phyloP scores from a whole-genome alignment of 352 stramenopile genomes.

The Pythium coloratum region DNA sequence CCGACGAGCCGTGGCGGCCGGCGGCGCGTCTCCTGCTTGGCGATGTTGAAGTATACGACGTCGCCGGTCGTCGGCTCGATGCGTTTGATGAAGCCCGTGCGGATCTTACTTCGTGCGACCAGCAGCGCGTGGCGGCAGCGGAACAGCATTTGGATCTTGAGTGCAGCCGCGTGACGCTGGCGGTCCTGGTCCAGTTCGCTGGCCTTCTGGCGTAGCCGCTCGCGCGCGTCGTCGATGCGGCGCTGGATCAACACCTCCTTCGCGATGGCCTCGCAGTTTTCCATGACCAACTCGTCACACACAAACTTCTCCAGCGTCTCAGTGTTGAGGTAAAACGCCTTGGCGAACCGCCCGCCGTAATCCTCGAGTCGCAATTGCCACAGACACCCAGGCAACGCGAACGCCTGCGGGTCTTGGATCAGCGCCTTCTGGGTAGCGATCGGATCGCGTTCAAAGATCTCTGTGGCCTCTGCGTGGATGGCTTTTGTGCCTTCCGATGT shows the following conservation, averaged over 20 bases:
- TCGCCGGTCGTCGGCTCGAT: slow-evolving; percentile 53
- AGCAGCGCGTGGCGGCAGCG: slow-evolving; percentile 48
- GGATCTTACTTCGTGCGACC: slow-evolving; percentile 48
- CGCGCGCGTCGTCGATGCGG: slow-evolving; percentile 44
- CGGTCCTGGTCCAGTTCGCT: slow-evolving; percentile 35
- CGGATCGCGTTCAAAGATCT: slow-evolving; percentile 60
- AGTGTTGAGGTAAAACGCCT: slow-evolving; percentile 65
- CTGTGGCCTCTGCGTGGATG: slow-evolving; percentile 38
- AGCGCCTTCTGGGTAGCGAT: slow-evolving; percentile 46
- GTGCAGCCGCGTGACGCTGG: slow-evolving; percentile 36
- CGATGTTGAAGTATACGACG: slow-evolving; percentile 67
- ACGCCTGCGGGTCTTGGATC: slow-evolving; percentile 35
- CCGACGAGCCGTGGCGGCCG: slow-evolving; percentile 49
- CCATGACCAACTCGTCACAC: slow-evolving; percentile 66
- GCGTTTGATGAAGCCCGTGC: slow-evolving; percentile 54
- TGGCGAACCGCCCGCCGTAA: slow-evolving; percentile 52
- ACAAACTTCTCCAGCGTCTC: slow-evolving; percentile 67
- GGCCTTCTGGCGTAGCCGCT: slow-evolving; percentile 29
- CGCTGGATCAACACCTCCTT: slow-evolving; percentile 57
- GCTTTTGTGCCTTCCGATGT: slow-evolving; percentile 32
- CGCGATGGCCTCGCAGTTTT: slow-evolving; percentile 62
- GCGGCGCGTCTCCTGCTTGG: slow-evolving; percentile 34
- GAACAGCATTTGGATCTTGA: slow-evolving; percentile 69
- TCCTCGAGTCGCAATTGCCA: slow-evolving; percentile 66
- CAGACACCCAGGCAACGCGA: slow-evolving; percentile 37